Conservation (phyloP, 805 yeast genomes). For the Yamadazyma laniorum region DNA sequence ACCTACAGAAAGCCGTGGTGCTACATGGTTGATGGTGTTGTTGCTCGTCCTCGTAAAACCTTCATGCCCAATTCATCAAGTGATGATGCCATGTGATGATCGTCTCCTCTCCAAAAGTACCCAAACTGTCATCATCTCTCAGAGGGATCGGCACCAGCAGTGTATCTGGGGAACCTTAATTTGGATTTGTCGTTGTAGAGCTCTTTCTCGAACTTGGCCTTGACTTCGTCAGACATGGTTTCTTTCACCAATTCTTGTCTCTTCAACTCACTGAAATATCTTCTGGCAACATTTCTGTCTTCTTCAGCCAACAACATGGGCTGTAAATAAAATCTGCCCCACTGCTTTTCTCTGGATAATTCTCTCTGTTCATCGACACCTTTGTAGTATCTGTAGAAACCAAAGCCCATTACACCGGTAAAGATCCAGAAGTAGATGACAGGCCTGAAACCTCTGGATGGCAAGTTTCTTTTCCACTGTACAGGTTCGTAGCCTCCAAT, state of each 20-base stretch:
- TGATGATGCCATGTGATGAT: no score
- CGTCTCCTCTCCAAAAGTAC: no score
- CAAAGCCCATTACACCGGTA: constrained; percentile 63
- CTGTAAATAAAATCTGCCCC: constrained; percentile 71
- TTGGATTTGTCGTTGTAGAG: constrained; percentile 44
- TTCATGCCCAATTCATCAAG: no score
- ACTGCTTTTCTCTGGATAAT: constrained; percentile 67
- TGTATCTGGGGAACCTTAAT: constrained; percentile 42
- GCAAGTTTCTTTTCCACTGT: constrained; percentile 87
- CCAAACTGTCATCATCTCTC: no score
- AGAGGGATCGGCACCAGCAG: constrained; percentile 39
- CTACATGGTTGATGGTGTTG: no score
- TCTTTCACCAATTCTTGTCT: constrained; percentile 58
- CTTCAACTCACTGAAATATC: constrained; percentile 61
- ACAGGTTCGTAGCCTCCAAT: constrained; percentile 80
- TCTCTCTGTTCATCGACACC: constrained; percentile 78
- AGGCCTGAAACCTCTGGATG: constrained; percentile 83
- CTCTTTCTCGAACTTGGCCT: constrained; percentile 43
- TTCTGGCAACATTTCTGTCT: constrained; percentile 74
- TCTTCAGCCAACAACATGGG: constrained; percentile 80
- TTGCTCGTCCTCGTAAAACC: no score
- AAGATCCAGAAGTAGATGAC: constrained; percentile 65
- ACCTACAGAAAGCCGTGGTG: no score
- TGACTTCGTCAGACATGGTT: constrained; percentile 37
- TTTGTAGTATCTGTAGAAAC: constrained; percentile 62